phyloP scores from a whole-genome alignment of 192 early-diverging fungal genomes.

The Gryganskiella cystojenkinii region DNA sequence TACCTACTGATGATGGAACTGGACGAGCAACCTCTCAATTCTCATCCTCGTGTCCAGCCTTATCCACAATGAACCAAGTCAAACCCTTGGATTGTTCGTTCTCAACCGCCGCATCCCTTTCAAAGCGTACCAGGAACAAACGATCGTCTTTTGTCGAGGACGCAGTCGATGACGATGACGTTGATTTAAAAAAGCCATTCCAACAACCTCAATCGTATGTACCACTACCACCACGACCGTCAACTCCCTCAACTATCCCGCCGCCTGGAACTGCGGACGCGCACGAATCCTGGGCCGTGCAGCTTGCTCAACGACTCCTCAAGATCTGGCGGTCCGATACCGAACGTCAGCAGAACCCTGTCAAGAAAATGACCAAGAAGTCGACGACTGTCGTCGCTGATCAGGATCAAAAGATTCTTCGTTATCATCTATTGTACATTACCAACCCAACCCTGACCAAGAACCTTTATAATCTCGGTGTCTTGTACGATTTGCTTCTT shows the following conservation, averaged over 20 bases:
- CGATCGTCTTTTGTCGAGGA: conserved; percentile 14
- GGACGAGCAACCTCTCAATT: background rate
- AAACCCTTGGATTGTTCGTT: background rate
- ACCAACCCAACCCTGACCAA: conserved; percentile 36
- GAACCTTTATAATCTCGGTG: conserved; percentile 44
- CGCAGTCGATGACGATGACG: background rate
- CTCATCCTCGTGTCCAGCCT: conserved; percentile 31
- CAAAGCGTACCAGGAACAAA: background rate
- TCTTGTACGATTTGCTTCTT: conserved; percentile 31
- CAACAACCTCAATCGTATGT: background rate
- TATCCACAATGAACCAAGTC: too few relatives aligned
- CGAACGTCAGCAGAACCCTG: background rate
- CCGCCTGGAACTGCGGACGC: background rate
- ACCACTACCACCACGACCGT: too few relatives aligned
- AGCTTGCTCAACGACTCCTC: conserved; percentile 16
- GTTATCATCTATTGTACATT: conserved; percentile 35
- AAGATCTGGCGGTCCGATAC: conserved; percentile 11
- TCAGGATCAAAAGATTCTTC: conserved; percentile 20
- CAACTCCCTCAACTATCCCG: background rate
- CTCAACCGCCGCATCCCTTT: background rate
- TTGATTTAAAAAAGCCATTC: background rate
- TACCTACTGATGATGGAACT: background rate
- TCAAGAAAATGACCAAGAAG: too few relatives aligned
- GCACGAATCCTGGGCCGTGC: conserved; percentile 23
- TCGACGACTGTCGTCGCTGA: too few relatives aligned